Evolutionary conservation across 2,329 filamentous ascomycete genomes (phyloP), one percentile per base, ranked within the genome.

Genomic region (Epichloe amarillans): DNA sequence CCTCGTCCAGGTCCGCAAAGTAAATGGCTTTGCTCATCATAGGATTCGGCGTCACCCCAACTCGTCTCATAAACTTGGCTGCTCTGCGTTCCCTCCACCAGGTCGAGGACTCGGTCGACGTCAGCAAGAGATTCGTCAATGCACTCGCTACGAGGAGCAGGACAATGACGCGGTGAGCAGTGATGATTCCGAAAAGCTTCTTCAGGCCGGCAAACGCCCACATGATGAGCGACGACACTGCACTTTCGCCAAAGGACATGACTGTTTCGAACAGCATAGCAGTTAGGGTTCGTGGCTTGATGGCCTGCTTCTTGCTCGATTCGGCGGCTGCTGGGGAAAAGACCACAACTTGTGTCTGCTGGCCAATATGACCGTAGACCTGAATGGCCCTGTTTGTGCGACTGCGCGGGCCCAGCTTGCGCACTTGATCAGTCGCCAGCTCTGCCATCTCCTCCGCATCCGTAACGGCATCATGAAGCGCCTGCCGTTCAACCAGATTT

Each of bases 51-150:
- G 79, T 77, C 7, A 97, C 82, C 10, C 91, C 91, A 14, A 97
- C 70, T 12, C 83, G 76, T 36, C 73, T 72, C 88, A 98, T 93
- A 65, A 91, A 95, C 40, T 75, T 82, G 15, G 77, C 78, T 1
- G 90, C 88, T 53, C 80, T 83, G 52, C 88, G 80, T 68, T 97
- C 91, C 44, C 79, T 76, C 85, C 87, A 95, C 89, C 89, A 97
- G 2, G 77, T 73, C 59, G 82, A 80, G 6, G 79, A 79, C 62
- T 88, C 82, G 55, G 83, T 80, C 12, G 84, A 86, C 0, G 86
- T 82, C 61, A 90, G 80, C 57, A 89, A 75, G 21, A 84, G 67
- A 61, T 97, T 97, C 46, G 81, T 75, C 11, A 88, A 61, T 12
- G 81, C 66, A 61, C 89, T 96, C 33, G 84, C 59, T 0, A 74